These are phyloP conservation scores for Gracilaria gracilis DNA, from an alignment of 23 red algal species.

Conservation along the genomic window DNA sequence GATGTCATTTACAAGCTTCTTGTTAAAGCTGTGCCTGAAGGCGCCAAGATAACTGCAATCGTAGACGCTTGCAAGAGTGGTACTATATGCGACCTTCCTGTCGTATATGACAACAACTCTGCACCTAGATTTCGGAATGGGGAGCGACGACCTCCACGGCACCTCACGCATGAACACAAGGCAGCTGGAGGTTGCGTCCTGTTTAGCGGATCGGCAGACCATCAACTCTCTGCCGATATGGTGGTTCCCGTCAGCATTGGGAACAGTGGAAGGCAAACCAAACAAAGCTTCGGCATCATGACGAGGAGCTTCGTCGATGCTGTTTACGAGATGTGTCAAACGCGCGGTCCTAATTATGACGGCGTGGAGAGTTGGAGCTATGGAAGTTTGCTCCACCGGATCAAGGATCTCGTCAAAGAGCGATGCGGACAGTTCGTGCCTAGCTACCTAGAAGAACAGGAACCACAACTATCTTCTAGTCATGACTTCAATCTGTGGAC, in stretches of 20 bases:
- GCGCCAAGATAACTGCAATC: slow-evolving; percentile 63
- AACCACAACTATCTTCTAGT: slow-evolving; percentile 69
- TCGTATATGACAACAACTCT: slow-evolving; percentile 32
- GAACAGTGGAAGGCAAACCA: not conserved
- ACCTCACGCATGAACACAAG: slow-evolving; percentile 28
- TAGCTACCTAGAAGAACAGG: slow-evolving; percentile 43
- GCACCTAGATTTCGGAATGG: slow-evolving; percentile 34
- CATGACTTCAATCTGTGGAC: slow-evolving; percentile 38
- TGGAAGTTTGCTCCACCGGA: slow-evolving; percentile 33
- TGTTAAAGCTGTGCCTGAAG: slow-evolving; percentile 49
- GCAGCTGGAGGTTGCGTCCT: slow-evolving; percentile 55
- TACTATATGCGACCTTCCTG: slow-evolving; percentile 68
- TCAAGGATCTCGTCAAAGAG: slow-evolving; percentile 52
- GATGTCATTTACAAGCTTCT: slow-evolving; percentile 63
- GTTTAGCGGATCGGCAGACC: slow-evolving; percentile 69
- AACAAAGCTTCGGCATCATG: slow-evolving; percentile 50
- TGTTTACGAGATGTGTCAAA: slow-evolving; percentile 44
- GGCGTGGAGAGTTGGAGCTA: slow-evolving; percentile 65
- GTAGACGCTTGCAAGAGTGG: slow-evolving; percentile 68
- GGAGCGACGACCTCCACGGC: slow-evolving; percentile 27
- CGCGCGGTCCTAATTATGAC: slow-evolving; percentile 27
- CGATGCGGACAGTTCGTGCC: slow-evolving; percentile 35
- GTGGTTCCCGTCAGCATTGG: slow-evolving; percentile 9
- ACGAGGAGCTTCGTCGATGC: slow-evolving; percentile 66
- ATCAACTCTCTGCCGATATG: slow-evolving; percentile 67